Conservation (phyloP, 345 rosid genomes). For the Mangifera indica region DNA sequence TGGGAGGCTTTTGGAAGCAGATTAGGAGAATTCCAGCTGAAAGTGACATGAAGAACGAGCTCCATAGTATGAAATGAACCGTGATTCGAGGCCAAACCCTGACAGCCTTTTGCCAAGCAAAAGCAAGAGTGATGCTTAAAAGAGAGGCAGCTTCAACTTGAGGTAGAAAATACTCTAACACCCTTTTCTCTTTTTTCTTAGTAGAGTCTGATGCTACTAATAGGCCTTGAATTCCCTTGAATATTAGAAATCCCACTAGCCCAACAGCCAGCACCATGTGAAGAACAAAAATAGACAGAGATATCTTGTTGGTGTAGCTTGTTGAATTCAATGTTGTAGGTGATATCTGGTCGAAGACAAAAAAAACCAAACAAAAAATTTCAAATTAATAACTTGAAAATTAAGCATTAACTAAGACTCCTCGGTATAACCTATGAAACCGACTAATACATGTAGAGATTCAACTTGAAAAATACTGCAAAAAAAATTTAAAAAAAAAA, state of each 20-base stretch:
- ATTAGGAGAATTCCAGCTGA: no score
- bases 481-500: no score
- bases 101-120: no score
- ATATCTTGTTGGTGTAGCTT: constrained; percentile 74
- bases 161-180: constrained; percentile 61
- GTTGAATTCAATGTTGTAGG: constrained; percentile 74
- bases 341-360: constrained; percentile 45
- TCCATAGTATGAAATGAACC: no score
- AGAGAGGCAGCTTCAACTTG: no score
- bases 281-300: constrained; percentile 61
- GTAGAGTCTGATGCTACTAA: constrained; percentile 46
- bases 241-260: constrained; percentile 73
- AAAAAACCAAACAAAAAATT: neutral
- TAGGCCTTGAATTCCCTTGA: constrained; percentile 84
- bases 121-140: no score
- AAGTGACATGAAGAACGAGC: no score
- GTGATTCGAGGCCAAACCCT: no score
- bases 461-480: no score
- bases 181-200: constrained; percentile 55
- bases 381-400: no score
- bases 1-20: constrained; percentile 84
- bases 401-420: no score
- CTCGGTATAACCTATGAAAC: no score
- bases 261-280: constrained; percentile 68
- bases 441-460: neutral